Percentiles rank a stretch among this genome's conserved stretches.
Evolutionary conservation across 352 stramenopile genomes (phyloP).

Genomic region (Globisporangium nunn): DNA sequence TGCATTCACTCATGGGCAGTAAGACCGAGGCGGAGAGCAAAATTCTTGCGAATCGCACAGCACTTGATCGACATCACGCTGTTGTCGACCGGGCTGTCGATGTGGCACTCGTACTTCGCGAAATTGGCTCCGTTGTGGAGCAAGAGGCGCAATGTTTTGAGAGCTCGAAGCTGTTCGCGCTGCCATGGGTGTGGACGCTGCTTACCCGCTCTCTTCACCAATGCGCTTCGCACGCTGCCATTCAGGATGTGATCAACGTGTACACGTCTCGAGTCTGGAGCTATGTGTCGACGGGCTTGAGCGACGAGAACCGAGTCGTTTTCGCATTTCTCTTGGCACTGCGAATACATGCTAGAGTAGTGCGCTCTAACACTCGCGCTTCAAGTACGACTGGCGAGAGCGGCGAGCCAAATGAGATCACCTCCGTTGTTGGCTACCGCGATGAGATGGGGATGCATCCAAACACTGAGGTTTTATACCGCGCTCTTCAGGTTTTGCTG

Average conservation of each 20-base stretch:
- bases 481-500: conserved; percentile 3
- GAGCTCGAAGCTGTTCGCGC: neutral
- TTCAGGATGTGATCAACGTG: conserved; percentile 14
- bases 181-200: conserved; percentile 35
- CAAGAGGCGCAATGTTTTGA: neutral
- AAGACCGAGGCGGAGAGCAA: conserved; percentile 32
- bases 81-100: conserved; percentile 30
- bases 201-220: conserved; percentile 15
- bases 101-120: conserved; percentile 24
- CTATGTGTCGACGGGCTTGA: conserved; percentile 20
- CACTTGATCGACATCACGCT: conserved; percentile 16
- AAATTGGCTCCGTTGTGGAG: conserved; percentile 14
- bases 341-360: conserved; percentile 20
- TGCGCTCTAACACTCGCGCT: neutral
- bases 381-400: neutral
- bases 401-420: neutral
- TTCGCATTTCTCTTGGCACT: conserved; percentile 35
- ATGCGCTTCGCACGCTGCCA: conserved; percentile 4
- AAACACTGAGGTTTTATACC: conserved; percentile 4
- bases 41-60: conserved; percentile 19
- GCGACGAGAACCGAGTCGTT: conserved; percentile 22
- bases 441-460: conserved; percentile 3
- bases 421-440: neutral
- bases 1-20: conserved; percentile 35
- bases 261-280: conserved; percentile 13